Conservation (phyloP, 1,284 basidiomycete species). For the Rhodotorula sp. region DNA sequence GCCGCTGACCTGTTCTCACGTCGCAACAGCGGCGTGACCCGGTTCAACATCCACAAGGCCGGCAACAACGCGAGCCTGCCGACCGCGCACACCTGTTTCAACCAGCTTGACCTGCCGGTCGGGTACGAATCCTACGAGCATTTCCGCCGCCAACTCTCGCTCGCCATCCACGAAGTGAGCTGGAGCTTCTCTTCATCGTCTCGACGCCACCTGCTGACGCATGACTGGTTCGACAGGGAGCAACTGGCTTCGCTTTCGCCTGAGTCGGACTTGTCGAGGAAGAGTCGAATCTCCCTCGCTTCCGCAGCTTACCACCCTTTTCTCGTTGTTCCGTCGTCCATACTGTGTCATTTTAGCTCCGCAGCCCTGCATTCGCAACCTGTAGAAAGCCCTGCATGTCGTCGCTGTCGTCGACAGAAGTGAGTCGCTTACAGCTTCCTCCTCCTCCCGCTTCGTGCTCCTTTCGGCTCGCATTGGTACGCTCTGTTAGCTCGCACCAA, state of each 20-base stretch:
- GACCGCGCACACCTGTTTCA: constrained; percentile 61
- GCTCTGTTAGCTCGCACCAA: too few relatives aligned
- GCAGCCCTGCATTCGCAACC: too few relatives aligned
- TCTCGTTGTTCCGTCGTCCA: too few relatives aligned
- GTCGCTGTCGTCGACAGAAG: too few relatives aligned
- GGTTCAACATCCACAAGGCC: constrained; percentile 93
- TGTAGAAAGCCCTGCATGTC: too few relatives aligned
- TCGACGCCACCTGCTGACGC: constrained; percentile 41
- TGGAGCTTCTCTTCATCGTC: constrained; percentile 76
- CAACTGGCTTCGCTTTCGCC: constrained; percentile 7
- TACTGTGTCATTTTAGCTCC: too few relatives aligned
- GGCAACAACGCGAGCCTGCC: constrained; percentile 61
- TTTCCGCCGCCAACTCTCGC: constrained; percentile 77
- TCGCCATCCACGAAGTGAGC: constrained; percentile 90
- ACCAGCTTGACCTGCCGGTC: constrained; percentile 76
- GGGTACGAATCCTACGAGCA: constrained; percentile 87
- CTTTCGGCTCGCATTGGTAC: too few relatives aligned
- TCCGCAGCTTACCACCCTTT: too few relatives aligned
- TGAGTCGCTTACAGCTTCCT: too few relatives aligned
- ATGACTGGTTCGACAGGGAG: not conserved
- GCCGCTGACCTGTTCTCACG: not conserved
- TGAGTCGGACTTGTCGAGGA: not conserved
- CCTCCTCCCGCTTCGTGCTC: too few relatives aligned
- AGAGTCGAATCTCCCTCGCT: too few relatives aligned
- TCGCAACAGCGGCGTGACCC: constrained; percentile 55